Evolutionary conservation across 208 protist species (phyloP), one percentile per base, ranked within the genome.

Genomic region (Phytomonas francai): DNA sequence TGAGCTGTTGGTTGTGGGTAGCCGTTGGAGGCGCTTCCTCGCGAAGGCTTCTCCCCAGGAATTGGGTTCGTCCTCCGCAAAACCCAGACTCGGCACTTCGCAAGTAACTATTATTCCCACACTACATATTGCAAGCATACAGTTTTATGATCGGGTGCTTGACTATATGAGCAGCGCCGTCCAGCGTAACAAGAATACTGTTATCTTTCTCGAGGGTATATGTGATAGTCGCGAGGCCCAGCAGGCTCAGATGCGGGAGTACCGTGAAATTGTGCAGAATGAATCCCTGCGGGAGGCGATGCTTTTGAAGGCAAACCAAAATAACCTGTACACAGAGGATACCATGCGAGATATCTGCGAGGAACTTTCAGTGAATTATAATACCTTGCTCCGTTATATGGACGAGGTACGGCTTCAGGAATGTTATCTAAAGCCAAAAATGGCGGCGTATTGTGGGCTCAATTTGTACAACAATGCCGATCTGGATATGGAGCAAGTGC

Each of bases 351-450:
- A 91, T 56, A 95, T 95, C 27, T 95, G 90, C 72, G 73, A 76
- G 19, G 87, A 95, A 76, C 69, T 95, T 9, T 76, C 74, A n/a
- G 75, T 95, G 5, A 73, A 87, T 31, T 91, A 84, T 71, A 79
- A 81, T 39, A 68, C 76, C 27, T 74, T 95, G 60, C 62, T 70
- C 25, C 70, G 68, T 19, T 58, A 80, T 29, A 74, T 77, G 67
- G 71, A 74, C 59, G 83, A 70, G 49, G 72, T 95, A 32, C 87
- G 90, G 30, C 75, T 95, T 65, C 87, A 93, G 80, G 87, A 95
- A 75, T 95, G 87, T 77, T 95, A 95, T 67, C 72, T 95, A 36
- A 90, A 89, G 68, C 90, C 90, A 11, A 95, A 93, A 71, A 89
- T 95, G 78, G 90, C 90, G 0, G 87, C 90, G 25, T 79, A 82